phyloP scores from a whole-genome alignment of 2,329 filamentous ascomycete genomes.

The Juglanconis oblonga region DNA sequence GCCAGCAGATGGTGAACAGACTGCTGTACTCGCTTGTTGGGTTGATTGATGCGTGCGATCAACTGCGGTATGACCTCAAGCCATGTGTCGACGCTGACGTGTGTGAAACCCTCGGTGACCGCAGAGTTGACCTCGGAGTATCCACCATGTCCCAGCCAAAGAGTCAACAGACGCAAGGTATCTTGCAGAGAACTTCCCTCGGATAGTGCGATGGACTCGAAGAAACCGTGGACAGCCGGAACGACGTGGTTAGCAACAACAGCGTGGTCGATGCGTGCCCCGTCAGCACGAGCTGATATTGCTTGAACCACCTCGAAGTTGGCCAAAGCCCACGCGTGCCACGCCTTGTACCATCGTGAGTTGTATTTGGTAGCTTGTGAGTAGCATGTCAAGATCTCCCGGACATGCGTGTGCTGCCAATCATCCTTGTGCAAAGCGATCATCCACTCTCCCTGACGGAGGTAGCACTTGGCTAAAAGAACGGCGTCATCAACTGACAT shows the following conservation, averaged over 20 bases:
- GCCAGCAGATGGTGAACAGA: slow-evolving; percentile 89
- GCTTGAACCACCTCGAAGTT: slow-evolving; percentile 98
- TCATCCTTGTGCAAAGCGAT: slow-evolving; percentile 79
- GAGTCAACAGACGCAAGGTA: slow-evolving; percentile 82
- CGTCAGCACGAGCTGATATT: slow-evolving; percentile 64
- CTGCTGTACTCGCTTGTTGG: slow-evolving; percentile 81
- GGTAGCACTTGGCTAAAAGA: slow-evolving; percentile 89
- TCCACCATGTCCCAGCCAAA: slow-evolving; percentile 95
- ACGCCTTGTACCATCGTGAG: slow-evolving; percentile 95
- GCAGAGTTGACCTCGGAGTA: slow-evolving; percentile 82
- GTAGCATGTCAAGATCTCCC: slow-evolving; percentile 89
- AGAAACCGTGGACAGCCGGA: slow-evolving; percentile 92
- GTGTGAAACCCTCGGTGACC: slow-evolving; percentile 85
- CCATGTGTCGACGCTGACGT: slow-evolving; percentile 97
- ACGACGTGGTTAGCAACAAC: slow-evolving; percentile 85
- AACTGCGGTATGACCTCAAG: slow-evolving; percentile 96
- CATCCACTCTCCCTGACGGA: slow-evolving; percentile 96
- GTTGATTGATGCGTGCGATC: slow-evolving; percentile 95
- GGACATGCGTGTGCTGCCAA: slow-evolving; percentile 83
- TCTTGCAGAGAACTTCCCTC: slow-evolving; percentile 92
- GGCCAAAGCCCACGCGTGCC: slow-evolving; percentile 97
- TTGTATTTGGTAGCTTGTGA: slow-evolving; percentile 91
- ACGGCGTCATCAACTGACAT: slow-evolving; percentile 59
- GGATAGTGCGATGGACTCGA: slow-evolving; percentile 92
- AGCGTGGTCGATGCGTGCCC: slow-evolving; percentile 54